A percentile compares a stretch with the other conserved stretches of the same genome.
Evolutionary conservation across 140 eudicot species (phyloP).

Genomic region (Erigeron philadelphicus): DNA sequence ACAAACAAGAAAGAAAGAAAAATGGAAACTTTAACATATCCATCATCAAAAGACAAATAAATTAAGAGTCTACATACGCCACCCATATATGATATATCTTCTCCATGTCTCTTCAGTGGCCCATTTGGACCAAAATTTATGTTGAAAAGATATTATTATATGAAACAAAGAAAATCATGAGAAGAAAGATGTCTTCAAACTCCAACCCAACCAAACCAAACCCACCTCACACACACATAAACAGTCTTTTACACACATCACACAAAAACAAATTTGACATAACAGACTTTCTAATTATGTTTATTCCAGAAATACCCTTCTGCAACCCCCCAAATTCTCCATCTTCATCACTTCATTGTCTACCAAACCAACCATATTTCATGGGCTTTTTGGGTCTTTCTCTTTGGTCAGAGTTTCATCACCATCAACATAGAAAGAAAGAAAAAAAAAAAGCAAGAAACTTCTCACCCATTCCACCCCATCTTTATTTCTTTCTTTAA

Average conservation of each 20-base stretch:
- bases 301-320: conserved; percentile 77
- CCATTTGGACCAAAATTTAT: conserved; percentile 61
- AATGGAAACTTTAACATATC: conserved; percentile 20
- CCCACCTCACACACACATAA: conserved; percentile 38
- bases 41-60: conserved; percentile 36
- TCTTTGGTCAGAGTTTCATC: conserved; percentile 59
- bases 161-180: conserved; percentile 16
- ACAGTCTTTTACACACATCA: background rate
- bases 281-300: conserved; percentile 32
- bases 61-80: conserved; percentile 41
- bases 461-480: conserved; percentile 33
- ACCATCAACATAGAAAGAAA: conserved; percentile 52
- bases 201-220: conserved; percentile 56
- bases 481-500: conserved; percentile 24
- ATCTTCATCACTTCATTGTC: conserved; percentile 78
- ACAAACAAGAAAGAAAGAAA: conserved; percentile 27
- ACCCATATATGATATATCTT: conserved; percentile 20
- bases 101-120: conserved; percentile 48
- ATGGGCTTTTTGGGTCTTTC: conserved; percentile 86
- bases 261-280: conserved; percentile 31
- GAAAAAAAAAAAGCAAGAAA: conserved; percentile 44
- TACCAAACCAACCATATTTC: conserved; percentile 38
- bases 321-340: conserved; percentile 74
- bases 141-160: conserved; percentile 31
- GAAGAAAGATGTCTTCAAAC: conserved; percentile 40